Percentiles rank a stretch among this genome's conserved stretches.
Conservation (phyloP, 371 early-diverging fungal species). For the Lichtheimia corymbifera region DNA sequence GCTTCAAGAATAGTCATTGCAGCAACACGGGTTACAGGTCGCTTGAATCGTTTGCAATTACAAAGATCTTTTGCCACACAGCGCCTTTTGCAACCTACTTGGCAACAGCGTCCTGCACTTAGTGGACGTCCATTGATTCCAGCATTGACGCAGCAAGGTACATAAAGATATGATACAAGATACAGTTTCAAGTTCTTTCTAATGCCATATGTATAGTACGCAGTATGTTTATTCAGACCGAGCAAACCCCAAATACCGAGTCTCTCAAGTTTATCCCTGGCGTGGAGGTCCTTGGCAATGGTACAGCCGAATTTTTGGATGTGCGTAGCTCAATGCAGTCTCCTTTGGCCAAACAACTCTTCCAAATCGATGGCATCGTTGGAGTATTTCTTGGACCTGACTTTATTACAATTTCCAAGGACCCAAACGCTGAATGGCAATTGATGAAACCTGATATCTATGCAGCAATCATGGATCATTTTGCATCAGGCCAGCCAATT, state of each 20-base stretch:
- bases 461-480: constrained; percentile 93
- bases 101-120: no score
- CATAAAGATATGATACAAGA: no score
- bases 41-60: no score
- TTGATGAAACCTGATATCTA: constrained; percentile 95
- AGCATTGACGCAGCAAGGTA: no score
- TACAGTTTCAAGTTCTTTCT: no score
- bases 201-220: constrained; percentile 39
- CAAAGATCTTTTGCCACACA: no score
- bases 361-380: constrained; percentile 87
- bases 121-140: no score
- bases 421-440: constrained; percentile 84
- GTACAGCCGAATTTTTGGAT: constrained; percentile 79
- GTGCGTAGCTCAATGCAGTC: constrained; percentile 79
- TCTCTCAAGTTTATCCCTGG: constrained; percentile 94
- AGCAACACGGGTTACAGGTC: no score
- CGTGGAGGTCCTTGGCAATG: constrained; percentile 65
- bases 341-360: constrained; percentile 87
- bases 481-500: constrained; percentile 82
- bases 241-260: constrained; percentile 91
- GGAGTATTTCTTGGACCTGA: constrained; percentile 91
- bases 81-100: no score
- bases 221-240: constrained; percentile 95
- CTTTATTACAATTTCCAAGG: constrained; percentile 92
- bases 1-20: no score